Conservation (phyloP, 305 asterid genomes). For the Fraxinus dipetala region DNA sequence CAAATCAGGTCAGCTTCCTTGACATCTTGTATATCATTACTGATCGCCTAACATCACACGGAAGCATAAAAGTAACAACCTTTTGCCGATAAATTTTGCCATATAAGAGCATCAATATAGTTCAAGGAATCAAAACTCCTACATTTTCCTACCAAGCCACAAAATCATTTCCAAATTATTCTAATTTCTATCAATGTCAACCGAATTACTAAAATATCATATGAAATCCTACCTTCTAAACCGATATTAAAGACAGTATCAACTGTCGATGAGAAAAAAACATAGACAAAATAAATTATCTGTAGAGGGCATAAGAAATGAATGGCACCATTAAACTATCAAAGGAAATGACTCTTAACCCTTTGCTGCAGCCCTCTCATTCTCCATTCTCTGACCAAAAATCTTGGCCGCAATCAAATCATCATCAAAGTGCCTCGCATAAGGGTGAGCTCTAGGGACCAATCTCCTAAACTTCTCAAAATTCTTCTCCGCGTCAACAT, state of each 20-base stretch:
- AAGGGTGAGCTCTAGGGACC: slow-evolving; percentile 82
- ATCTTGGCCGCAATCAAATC: slow-evolving; percentile 74
- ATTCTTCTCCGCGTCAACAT: slow-evolving; percentile 63
- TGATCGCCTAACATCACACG: not conserved
- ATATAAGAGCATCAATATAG: not conserved
- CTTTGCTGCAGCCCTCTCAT: not conserved
- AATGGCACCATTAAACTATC: not conserved
- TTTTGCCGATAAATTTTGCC: not conserved
- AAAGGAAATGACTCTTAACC: not conserved
- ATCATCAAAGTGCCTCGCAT: slow-evolving; percentile 68
- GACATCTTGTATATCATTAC: not conserved
- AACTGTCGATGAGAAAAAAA: not conserved
- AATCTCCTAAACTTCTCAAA: slow-evolving; percentile 72
- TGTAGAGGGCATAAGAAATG: not conserved
- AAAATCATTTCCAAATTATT: not conserved
- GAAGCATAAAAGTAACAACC: not conserved
- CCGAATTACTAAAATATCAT: too few species aligned
- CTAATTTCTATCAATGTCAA: not conserved
- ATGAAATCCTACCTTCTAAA: not conserved
- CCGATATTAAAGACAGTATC: not conserved
- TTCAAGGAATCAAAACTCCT: not conserved
- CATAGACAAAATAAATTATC: not conserved
- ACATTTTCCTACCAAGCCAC: not conserved
- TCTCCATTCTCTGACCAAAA: slow-evolving; percentile 67
- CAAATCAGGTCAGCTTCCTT: not conserved